Evolutionary conservation across 192 early-diverging fungal species (phyloP).

Genomic region (Linnemannia hyalina): DNA sequence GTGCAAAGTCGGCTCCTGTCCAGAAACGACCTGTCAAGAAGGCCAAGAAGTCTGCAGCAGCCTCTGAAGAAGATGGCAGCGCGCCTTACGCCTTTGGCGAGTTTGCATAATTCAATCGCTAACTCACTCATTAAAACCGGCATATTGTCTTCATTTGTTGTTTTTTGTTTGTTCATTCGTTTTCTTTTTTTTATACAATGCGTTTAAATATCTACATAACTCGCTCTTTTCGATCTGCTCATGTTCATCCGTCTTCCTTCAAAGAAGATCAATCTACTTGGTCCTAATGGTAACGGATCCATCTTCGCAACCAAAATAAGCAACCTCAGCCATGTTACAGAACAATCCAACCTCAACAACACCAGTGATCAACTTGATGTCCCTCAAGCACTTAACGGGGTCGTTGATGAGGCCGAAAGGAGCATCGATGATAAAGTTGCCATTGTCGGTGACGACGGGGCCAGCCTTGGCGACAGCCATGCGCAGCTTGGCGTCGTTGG

Average conservation of each 20-base stretch:
- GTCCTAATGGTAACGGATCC: slow-evolving; percentile 68
- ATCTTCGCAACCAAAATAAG: slow-evolving; percentile 89
- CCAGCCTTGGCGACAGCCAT: slow-evolving; percentile 93
- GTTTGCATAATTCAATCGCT: neutral
- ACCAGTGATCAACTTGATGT: slow-evolving; percentile 84
- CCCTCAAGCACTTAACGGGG: slow-evolving; percentile 60
- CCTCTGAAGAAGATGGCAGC: neutral
- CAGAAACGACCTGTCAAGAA: slow-evolving; percentile 10
- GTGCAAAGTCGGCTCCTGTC: neutral
- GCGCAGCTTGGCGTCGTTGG: slow-evolving; percentile 74
- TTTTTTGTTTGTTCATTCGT: neutral
- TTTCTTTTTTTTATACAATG: neutral
- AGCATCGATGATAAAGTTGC: slow-evolving; percentile 93
- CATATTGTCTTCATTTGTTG: neutral
- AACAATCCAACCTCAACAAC: slow-evolving; percentile 96
- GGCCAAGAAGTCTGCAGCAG: neutral
- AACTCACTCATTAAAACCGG: too few relatives aligned
- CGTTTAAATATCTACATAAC: neutral
- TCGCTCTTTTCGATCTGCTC: neutral
- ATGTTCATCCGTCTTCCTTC: neutral
- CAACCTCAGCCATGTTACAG: slow-evolving; percentile 84
- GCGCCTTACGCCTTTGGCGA: slow-evolving; percentile 11
- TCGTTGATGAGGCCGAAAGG: slow-evolving; percentile 82
- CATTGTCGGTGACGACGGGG: slow-evolving; percentile 94
- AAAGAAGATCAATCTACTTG: slow-evolving; percentile 12